Evolutionary conservation across 495 filamentous ascomycete species (phyloP).

Genomic region (Daldinia bambusicola): DNA sequence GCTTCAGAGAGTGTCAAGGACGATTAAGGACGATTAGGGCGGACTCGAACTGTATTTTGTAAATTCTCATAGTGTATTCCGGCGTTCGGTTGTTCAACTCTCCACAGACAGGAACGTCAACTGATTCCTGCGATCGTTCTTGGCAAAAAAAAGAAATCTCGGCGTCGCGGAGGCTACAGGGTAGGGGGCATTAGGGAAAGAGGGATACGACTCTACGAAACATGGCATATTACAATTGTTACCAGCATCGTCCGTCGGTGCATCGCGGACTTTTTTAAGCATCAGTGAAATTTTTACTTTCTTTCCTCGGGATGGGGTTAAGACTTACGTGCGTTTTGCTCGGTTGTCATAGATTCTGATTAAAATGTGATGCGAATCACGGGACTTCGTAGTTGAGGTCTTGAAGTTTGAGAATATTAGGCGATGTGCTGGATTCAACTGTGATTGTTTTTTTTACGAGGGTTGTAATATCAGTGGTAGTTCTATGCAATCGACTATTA

Average conservation of each 20-base stretch:
- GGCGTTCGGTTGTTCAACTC: conserved; percentile 25
- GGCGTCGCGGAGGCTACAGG: conserved; percentile 20
- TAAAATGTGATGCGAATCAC: conserved; percentile 41
- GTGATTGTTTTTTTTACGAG: background rate
- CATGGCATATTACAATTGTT: conserved; percentile 14
- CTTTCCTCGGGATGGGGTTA: conserved; percentile 1
- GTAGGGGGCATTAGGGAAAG: background rate
- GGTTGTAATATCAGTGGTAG: background rate
- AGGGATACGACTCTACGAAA: conserved; percentile 20
- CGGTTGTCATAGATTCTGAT: conserved; percentile 29
- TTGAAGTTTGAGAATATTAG: background rate
- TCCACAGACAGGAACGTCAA: background rate
- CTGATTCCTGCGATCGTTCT: conserved; percentile 8
- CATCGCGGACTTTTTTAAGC: conserved; percentile 3
- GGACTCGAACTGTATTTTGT: background rate
- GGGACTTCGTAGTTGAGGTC: background rate
- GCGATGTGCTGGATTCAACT: background rate
- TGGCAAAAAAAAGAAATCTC: background rate
- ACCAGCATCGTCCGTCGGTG: conserved; percentile 13
- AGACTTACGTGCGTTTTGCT: conserved; percentile 5
- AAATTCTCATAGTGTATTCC: conserved; percentile 10
- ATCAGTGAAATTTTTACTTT: conserved; percentile 8
- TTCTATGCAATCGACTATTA: background rate
- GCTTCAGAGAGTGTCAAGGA: conserved; percentile 32
- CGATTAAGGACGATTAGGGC: conserved; percentile 17